Conservation (phyloP, 164 flowering plant species). For the Platanus orientalis region DNA sequence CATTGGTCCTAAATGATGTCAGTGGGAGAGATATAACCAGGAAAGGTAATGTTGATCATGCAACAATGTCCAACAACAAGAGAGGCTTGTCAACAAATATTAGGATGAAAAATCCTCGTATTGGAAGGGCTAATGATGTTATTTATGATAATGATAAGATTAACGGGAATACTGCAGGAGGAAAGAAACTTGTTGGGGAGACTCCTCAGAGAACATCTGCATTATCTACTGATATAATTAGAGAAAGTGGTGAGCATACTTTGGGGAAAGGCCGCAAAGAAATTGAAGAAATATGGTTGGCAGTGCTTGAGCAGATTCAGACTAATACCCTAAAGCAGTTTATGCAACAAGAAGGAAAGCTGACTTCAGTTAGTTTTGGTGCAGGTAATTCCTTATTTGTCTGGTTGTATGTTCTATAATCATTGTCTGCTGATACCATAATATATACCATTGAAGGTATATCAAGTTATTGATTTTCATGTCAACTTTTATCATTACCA, state of each 20-base stretch:
- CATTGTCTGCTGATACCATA: background rate
- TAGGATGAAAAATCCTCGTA: conserved; percentile 25
- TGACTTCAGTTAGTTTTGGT: conserved; percentile 68
- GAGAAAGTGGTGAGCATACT: conserved; percentile 28
- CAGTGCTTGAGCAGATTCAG: conserved; percentile 61
- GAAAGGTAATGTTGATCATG: conserved; percentile 24
- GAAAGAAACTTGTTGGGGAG: conserved; percentile 30
- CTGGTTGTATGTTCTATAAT: background rate
- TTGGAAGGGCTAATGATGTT: conserved; percentile 31
- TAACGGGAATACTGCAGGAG: conserved; percentile 25
- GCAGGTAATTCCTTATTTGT: conserved; percentile 55
- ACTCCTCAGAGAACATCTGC: conserved; percentile 27
- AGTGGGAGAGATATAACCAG: conserved; percentile 34
- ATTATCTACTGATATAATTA: conserved; percentile 22
- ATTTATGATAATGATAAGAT: conserved; percentile 13
- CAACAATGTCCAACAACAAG: conserved; percentile 25
- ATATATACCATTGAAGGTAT: background rate
- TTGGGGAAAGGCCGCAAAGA: conserved; percentile 31
- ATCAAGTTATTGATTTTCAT: no score
- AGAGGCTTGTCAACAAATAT: conserved; percentile 34
- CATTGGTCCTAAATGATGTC: conserved; percentile 30
- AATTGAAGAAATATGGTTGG: conserved; percentile 76
- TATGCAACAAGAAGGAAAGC: conserved; percentile 77
- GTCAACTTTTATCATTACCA: no score
- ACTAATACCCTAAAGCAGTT: conserved; percentile 56